Evolutionary conservation across 768 basidiomycete species (phyloP), one percentile per base, ranked within the genome.

Genomic region (Hericium rajendrae): DNA sequence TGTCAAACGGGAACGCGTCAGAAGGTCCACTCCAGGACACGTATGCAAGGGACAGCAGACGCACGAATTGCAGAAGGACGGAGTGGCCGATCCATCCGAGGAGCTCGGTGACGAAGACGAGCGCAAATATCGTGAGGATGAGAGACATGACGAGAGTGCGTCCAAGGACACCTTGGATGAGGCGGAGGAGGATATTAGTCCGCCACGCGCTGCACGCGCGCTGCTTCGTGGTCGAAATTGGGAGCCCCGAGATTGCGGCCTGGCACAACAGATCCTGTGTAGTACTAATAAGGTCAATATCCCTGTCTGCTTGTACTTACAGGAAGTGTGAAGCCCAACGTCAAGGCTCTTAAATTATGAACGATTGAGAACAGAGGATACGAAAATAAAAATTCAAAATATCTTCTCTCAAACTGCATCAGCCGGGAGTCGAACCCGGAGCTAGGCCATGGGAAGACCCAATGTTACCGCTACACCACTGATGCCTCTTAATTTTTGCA

Each of bases 71-170:
- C 56, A 88, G 76, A 20, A 97, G 77, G 22, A 92, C 91, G 18
- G 86, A 79, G 68, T 92, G 81, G 48, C 94, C 94, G 53, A 95
- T 79, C 93, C 92, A 94, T 51, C 85, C 81, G 59, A 95, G 79
- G 64, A 92, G 76, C 69, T 94, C 86, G 2, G 89, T 88, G 54
- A 91, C 61, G 65, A 95, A 84, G 37, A 91, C 90, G 54, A 94
- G 78, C 16, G 78, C 69, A 67, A 97, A 91, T 59, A 95, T 88
- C 24, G 88, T 80, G 56, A 93, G 65, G 43, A 93, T 82, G 57
- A 94, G 81, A 60, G 88, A 80, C 89, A 92, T 91, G 59, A 56
- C 57, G 57, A 48, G 51, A 18, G 43, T 20, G 43, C 3, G 43
- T 18, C 43, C 43, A 11, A 18, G 43, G n/a, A 46, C n/a, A 18